A percentile compares a stretch with the other conserved stretches of the same genome.
Conservation (phyloP, 768 basidiomycete species). For the Postia placenta region DNA sequence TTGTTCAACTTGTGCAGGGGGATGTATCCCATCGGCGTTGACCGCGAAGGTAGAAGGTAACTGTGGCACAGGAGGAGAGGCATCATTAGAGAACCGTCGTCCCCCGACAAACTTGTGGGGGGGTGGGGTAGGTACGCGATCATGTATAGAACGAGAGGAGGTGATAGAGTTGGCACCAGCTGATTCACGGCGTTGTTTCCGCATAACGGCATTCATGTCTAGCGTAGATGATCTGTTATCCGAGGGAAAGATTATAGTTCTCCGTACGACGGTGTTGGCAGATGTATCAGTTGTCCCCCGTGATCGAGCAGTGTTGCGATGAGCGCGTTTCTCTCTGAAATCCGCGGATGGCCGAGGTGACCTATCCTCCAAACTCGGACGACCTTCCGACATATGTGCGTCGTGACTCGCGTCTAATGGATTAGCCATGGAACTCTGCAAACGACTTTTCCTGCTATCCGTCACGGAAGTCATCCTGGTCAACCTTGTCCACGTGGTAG, state of each 20-base stretch:
- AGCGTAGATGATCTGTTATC: slow-evolving; percentile 52
- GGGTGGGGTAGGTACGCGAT: slow-evolving; percentile 82
- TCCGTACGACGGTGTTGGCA: slow-evolving; percentile 53
- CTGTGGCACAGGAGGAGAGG: slow-evolving; percentile 65
- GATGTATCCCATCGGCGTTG: slow-evolving; percentile 31
- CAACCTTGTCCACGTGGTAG: slow-evolving; percentile 39
- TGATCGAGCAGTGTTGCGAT: slow-evolving; percentile 10
- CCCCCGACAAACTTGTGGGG: slow-evolving; percentile 52
- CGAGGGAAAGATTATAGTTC: slow-evolving; percentile 76
- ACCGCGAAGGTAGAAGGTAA: slow-evolving; percentile 46
- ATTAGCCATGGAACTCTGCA: slow-evolving; percentile 12
- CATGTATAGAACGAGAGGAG: slow-evolving; percentile 71
- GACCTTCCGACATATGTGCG: slow-evolving; percentile 19
- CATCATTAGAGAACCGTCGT: slow-evolving; percentile 62
- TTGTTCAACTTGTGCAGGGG: slow-evolving; percentile 48
- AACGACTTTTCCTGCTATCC: slow-evolving; percentile 21
- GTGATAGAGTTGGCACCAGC: slow-evolving; percentile 48
- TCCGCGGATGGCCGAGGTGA: slow-evolving; percentile 25
- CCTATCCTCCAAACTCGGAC: slow-evolving; percentile 23
- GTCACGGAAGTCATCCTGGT: slow-evolving; percentile 38
- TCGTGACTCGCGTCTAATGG: slow-evolving; percentile 8
- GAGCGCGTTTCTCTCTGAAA: slow-evolving; percentile 1
- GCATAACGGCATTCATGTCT: slow-evolving; percentile 48
- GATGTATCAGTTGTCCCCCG: slow-evolving; percentile 8
- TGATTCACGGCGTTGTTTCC: slow-evolving; percentile 58